phyloP scores from a whole-genome alignment of 495 filamentous ascomycete genomes.

The Xylaria palmicola region DNA sequence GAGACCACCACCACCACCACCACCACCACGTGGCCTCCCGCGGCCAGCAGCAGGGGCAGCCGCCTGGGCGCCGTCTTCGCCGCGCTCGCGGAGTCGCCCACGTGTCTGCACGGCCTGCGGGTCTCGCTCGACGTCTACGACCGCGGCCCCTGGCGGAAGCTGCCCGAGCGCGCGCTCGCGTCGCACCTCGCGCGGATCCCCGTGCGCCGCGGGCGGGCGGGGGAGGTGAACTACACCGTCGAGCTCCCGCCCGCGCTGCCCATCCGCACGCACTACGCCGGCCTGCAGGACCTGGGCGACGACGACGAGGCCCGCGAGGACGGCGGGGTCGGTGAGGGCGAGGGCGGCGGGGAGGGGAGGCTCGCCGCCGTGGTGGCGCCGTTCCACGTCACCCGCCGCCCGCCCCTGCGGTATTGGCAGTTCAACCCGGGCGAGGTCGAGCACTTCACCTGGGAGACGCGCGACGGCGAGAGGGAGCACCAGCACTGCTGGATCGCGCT shows the following conservation, averaged over 20 bases:
- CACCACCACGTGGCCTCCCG: no score
- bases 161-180: constrained; percentile 22
- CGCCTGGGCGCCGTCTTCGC: constrained; percentile 8
- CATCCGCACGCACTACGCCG: constrained; percentile 20
- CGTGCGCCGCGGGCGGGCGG: constrained; percentile 9
- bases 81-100: constrained; percentile 12
- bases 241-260: constrained; percentile 27
- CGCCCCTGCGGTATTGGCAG: constrained; percentile 30
- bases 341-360: background rate
- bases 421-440: constrained; percentile 31
- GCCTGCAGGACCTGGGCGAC: constrained; percentile 17
- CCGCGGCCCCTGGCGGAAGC: constrained; percentile 31
- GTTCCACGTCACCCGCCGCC: constrained; percentile 24
- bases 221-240: constrained; percentile 20
- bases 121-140: constrained; percentile 34
- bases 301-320: background rate
- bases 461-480: constrained; percentile 17
- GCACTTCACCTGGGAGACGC: constrained; percentile 28
- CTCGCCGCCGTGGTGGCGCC: constrained; percentile 14
- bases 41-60: background rate
- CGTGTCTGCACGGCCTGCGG: constrained; percentile 27
- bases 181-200: constrained; percentile 17
- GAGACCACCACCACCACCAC: background rate
- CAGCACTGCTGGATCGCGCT: constrained; percentile 25
- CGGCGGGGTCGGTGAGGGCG: background rate